These are phyloP conservation scores for Fusarium decemcellulare DNA, from an alignment of 2,329 filamentous ascomycete genomes.

Conservation along the genomic window DNA sequence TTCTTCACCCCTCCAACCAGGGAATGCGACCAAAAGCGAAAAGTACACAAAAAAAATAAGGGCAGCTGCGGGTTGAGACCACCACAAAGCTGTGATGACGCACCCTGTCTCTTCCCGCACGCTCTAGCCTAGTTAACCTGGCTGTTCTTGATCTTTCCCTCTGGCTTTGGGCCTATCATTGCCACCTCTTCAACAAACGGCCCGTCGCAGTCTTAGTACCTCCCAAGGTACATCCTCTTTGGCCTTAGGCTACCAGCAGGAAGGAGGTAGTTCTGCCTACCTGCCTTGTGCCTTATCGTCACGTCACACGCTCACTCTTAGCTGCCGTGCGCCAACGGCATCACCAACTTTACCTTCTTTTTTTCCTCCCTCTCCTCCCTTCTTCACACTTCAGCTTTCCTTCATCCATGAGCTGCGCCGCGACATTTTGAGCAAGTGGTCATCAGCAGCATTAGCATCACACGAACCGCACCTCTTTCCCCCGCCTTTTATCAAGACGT, in stretches of 20 bases:
- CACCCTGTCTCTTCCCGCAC: constrained; percentile 31
- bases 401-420: constrained; percentile 9
- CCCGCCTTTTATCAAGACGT: constrained; percentile 14
- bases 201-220: constrained; percentile 8
- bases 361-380: constrained; percentile 1
- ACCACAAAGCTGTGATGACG: constrained; percentile 45
- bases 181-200: constrained; percentile 21
- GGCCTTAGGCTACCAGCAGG: constrained; percentile 2
- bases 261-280: constrained; percentile 15
- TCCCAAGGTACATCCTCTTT: constrained; percentile 2
- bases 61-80: constrained; percentile 25
- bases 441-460: constrained; percentile 1
- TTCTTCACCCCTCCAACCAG: constrained; percentile 47
- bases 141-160: constrained; percentile 12
- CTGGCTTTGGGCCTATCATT: constrained; percentile 3
- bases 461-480: constrained; percentile 7
- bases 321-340: constrained; percentile 32
- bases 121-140: constrained; percentile 8
- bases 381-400: constrained; percentile 8
- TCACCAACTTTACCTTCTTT: constrained; percentile 28
- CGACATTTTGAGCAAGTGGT: constrained; percentile 17
- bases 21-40: constrained; percentile 10
- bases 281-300: constrained; percentile 32
- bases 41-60: constrained; percentile 44
- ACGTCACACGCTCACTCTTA: constrained; percentile 33